phyloP scores from a whole-genome alignment of 164 flowering plant species.

The Macadamia integrifolia region DNA sequence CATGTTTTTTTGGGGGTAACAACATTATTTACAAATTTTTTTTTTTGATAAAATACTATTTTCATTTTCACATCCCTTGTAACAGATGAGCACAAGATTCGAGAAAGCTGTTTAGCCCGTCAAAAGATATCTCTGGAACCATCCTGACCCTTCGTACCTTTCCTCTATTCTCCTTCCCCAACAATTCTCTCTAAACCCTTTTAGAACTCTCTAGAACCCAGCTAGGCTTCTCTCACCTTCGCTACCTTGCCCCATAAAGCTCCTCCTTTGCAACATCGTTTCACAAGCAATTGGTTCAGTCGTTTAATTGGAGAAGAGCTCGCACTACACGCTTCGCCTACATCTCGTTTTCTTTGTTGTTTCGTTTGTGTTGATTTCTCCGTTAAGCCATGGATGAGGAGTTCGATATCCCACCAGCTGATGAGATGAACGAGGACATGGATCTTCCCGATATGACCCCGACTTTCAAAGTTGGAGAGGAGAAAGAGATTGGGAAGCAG shows the following conservation, averaged over 20 bases:
- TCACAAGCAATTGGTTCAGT: background rate
- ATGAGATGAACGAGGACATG: constrained; percentile 32
- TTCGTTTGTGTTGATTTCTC: too few relatives aligned
- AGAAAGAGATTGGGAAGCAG: constrained; percentile 78
- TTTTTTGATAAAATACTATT: too few relatives aligned
- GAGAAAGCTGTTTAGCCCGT: too few relatives aligned
- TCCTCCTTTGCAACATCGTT: background rate
- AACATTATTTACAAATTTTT: too few relatives aligned
- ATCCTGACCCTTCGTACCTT: too few relatives aligned
- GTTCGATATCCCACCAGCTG: constrained; percentile 33
- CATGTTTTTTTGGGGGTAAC: too few relatives aligned
- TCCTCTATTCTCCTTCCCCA: too few relatives aligned
- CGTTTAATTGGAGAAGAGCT: background rate
- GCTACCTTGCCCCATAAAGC: background rate
- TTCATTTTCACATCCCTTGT: too few relatives aligned
- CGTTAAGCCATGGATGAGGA: constrained; percentile 37
- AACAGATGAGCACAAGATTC: too few relatives aligned
- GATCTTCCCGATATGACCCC: constrained; percentile 38
- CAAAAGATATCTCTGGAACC: too few relatives aligned
- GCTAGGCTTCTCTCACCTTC: background rate
- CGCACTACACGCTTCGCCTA: too few relatives aligned
- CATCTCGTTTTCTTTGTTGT: background rate
- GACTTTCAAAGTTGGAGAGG: constrained; percentile 70
- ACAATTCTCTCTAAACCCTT: background rate
- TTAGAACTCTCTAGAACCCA: constrained; percentile 14